Evolutionary conservation across 2,329 filamentous ascomycete genomes (phyloP), one percentile per base, ranked within the genome.

Genomic region (Sarocladiaceae sp.): DNA sequence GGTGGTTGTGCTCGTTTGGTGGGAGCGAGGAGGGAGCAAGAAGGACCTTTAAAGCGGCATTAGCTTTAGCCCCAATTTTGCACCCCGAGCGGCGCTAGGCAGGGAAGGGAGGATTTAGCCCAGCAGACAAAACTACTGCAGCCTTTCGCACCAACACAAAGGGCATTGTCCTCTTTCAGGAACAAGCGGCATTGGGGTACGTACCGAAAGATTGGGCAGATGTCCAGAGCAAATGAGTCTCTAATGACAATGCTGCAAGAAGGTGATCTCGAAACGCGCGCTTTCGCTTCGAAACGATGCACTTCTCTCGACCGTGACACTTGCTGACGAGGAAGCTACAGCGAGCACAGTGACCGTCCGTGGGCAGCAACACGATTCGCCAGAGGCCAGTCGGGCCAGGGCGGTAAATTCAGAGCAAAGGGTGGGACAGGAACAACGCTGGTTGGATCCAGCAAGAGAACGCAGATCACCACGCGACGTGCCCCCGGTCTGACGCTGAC

Each of bases 21-120:
- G n/a, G n/a, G n/a, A n/a, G n/a, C n/a, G n/a, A 37, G 35, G 18
- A 37, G 35, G 35, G 35, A 23, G 23, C 4, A 22, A 20, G 18
- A 22, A n/a, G 7, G 28, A 26, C 23, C 40, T 28, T 48, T 48
- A 48, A 48, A 48, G 44, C 44, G 44, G 44, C 44, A 17, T 48
- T 28, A 48, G 44, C 44, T 48, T 48, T 17, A 12, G 23, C 40
- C 40, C 40, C 7, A 15, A 44, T 11, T 3, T n/a, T 44, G 28
- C 40, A n/a, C 40, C 40, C 28, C 12, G 40, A 44, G 22, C 23
- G 17, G 23, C 40, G 23, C 40, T 44, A 44, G 18, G 40, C 28
- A 48, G 28, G 44, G 44, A 10, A 7, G 26, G 6, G 11, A 33
- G 26, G 44, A 48, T 48, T 48, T 48, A 48, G 44, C 44, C 44